Percentiles rank a stretch among this genome's conserved stretches.
Conservation (phyloP, 2,329 filamentous ascomycete species). For the Fusarium sp. region DNA sequence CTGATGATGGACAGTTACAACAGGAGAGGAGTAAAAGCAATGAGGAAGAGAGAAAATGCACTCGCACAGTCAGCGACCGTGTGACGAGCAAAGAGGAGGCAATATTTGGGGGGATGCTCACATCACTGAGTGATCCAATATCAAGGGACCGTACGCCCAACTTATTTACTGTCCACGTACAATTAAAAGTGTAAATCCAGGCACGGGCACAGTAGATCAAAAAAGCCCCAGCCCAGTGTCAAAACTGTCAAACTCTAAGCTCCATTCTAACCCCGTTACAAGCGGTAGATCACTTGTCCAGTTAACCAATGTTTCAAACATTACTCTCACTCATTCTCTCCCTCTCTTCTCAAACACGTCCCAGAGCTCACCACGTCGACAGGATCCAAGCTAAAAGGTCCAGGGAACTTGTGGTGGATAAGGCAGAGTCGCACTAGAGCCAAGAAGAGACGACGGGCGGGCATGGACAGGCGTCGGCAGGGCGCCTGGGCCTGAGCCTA, state of each 20-base stretch:
- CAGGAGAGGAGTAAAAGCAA: not conserved
- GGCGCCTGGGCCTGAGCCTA: constrained; percentile 44
- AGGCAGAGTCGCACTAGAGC: constrained; percentile 39
- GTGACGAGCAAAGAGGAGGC: constrained; percentile 15
- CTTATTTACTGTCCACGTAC: not conserved
- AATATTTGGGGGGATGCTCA: constrained; percentile 14
- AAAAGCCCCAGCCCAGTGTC: constrained; percentile 2
- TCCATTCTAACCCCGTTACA: not conserved
- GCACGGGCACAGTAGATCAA: constrained; percentile 25
- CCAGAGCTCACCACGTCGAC: constrained; percentile 30
- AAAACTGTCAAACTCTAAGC: constrained; percentile 29
- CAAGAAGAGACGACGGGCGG: constrained; percentile 38
- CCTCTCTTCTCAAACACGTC: constrained; percentile 6
- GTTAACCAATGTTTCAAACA: constrained; percentile 28
- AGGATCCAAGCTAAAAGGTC: constrained; percentile 14
- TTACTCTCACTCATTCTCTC: not conserved
- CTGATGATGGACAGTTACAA: not conserved
- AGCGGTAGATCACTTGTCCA: constrained; percentile 15
- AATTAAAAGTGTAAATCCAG: constrained; percentile 32
- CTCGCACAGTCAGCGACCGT: not conserved
- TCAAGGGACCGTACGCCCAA: constrained; percentile 14
- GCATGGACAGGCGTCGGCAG: constrained; percentile 44
- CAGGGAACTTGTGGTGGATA: constrained; percentile 38
- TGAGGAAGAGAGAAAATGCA: not conserved
- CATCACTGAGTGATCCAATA: constrained; percentile 26